These are phyloP conservation scores for Cryptococcus sp. DNA, from an alignment of 1,284 basidiomycete genomes.

Conservation along the genomic window DNA sequence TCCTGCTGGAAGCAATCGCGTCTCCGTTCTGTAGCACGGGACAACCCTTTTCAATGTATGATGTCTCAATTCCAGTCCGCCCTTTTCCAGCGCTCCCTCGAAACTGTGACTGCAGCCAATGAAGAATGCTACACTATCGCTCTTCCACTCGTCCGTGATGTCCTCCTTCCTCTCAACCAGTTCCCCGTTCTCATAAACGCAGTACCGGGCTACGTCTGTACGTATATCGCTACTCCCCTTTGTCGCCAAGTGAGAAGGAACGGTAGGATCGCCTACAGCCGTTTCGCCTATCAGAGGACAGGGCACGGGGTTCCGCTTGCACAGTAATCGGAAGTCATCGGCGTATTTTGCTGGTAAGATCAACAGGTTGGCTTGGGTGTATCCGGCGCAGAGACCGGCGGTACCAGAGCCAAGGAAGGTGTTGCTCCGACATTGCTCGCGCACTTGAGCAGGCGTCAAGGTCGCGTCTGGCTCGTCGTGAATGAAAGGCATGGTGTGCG, in stretches of 20 bases:
- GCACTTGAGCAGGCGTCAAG: neutral
- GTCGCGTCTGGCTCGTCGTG: conserved; percentile 1
- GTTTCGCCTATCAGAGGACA: neutral
- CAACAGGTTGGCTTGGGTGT: neutral
- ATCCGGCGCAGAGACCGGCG: neutral
- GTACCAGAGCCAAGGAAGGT: neutral
- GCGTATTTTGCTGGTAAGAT: neutral
- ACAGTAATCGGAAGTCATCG: neutral
- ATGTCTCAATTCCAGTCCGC: neutral
- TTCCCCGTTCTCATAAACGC: neutral
- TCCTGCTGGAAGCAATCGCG: neutral
- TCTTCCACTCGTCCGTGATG: neutral
- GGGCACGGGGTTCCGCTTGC: neutral
- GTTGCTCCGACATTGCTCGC: neutral
- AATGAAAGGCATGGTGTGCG: neutral
- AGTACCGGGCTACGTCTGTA: neutral
- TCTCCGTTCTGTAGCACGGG: neutral
- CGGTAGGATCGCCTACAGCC: neutral
- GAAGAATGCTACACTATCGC: neutral
- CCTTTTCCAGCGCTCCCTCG: neutral
- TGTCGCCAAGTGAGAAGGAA: neutral
- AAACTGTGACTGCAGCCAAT: conserved; percentile 1
- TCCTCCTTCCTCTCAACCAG: neutral
- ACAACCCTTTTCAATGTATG: neutral
- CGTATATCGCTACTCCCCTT: neutral